Base-by-base conservation (phyloP, 371 early-diverging fungal species). In the Smittium mucronatum region DNA sequence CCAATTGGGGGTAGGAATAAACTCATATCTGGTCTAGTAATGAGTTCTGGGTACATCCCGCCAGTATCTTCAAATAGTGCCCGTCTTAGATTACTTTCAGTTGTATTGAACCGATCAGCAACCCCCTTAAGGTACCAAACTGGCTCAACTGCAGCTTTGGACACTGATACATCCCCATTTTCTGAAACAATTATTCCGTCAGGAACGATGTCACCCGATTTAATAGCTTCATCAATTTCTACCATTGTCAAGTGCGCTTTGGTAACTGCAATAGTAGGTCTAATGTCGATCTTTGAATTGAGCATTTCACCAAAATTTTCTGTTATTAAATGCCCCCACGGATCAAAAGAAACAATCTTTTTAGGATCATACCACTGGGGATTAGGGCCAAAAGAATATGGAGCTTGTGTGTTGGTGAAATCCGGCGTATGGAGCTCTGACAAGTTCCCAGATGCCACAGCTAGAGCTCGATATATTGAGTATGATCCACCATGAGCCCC, bases 41-140 rank as follows among this genome's bases (percentile, higher is more conserved):
- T 90, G 70, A 96, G 84, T 73, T 96, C 96, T 0, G 96, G 95
- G 73, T 94, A 96, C 95, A 94, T 94, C 70, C 96, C 96, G 36
- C 96, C 92, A 0, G 87, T 87, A 69, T 87, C 89, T 73, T 89
- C 90, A 71, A 95, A 95, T 26, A 96, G 77, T 0, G 90, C 89
- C 1, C 95, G 86, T 34, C 97, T 85, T 70, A 96, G 79, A 2
- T 85, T 76, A 1, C 87, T 83, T 76, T 96, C 97, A 31, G 88
- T 89, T 68, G 93, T 93, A 21, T 89, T 88, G 75, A 96, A 91
- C 25, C 95, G 84, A 63, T 85, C 81, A 31, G 97, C 95, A 0
- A 96, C 91, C 1, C 97, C 97, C 2, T 95, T 95, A 5, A 96
- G 80, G 70, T 87, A 88, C 97, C 97, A 96, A 2, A 96, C 97